phyloP scores from a whole-genome alignment of 1,284 basidiomycete genomes.

The Dichomitus squalens region DNA sequence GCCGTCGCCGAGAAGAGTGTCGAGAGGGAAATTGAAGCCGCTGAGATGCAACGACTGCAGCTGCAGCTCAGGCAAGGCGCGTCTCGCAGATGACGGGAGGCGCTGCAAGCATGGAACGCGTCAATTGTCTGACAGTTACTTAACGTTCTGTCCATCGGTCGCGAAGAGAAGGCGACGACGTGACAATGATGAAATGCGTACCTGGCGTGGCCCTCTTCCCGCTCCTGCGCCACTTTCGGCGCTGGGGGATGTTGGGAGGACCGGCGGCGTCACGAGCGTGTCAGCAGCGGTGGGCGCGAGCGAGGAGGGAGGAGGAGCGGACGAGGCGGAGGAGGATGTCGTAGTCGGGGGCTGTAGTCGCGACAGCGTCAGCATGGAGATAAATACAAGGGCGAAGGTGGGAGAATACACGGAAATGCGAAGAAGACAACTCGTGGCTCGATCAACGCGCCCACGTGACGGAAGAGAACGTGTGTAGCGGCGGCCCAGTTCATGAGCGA shows the following conservation, averaged over 20 bases:
- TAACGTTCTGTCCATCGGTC: not conserved
- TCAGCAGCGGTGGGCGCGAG: not conserved
- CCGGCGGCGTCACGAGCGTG: not conserved
- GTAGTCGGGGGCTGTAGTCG: slow-evolving; percentile 18
- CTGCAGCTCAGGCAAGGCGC: slow-evolving; percentile 8
- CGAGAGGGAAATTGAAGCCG: slow-evolving; percentile 21
- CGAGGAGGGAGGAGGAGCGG: slow-evolving; percentile 2
- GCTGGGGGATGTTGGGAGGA: not conserved
- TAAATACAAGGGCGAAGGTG: slow-evolving; percentile 19
- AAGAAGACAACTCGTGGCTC: slow-evolving; percentile 18
- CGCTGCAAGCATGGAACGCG: slow-evolving; percentile 5
- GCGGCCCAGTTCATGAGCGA: not conserved
- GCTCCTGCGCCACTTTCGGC: not conserved
- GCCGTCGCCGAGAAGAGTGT: slow-evolving; percentile 12
- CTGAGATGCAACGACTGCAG: slow-evolving; percentile 23
- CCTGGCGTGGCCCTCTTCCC: slow-evolving; percentile 3
- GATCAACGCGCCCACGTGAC: slow-evolving; percentile 25
- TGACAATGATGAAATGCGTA: slow-evolving; percentile 1
- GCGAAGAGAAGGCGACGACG: slow-evolving; percentile 2
- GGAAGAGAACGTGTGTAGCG: slow-evolving; percentile 13
- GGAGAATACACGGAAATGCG: slow-evolving; percentile 16
- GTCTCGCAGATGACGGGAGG: not conserved
- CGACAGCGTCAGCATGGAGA: slow-evolving; percentile 15
- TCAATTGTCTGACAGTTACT: slow-evolving; percentile 1
- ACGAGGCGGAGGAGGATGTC: slow-evolving; percentile 2